phyloP scores from a whole-genome alignment of 2,329 filamentous ascomycete genomes.

The Huntiella omanensis region DNA sequence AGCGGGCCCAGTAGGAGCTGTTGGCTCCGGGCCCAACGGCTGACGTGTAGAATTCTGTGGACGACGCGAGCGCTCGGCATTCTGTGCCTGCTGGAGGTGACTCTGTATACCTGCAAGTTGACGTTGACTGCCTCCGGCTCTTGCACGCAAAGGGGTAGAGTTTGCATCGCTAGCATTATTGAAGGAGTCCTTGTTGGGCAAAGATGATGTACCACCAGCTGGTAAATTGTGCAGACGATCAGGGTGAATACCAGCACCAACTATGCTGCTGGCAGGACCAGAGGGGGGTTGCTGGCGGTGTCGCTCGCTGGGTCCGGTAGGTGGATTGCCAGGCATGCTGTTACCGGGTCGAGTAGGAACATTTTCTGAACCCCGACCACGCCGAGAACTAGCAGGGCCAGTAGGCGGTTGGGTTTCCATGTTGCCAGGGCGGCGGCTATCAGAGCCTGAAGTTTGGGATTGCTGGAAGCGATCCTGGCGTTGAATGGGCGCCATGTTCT shows the following conservation, averaged over 20 bases:
- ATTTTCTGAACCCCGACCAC: constrained; percentile 2
- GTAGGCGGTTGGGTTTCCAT: constrained; percentile 2
- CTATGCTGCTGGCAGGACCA: background rate
- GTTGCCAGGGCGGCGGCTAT: background rate
- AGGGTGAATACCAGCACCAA: constrained; percentile 3
- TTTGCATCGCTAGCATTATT: constrained; percentile 1
- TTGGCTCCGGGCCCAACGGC: constrained; percentile 5
- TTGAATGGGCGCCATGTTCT: constrained; percentile 1
- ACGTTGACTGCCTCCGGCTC: background rate
- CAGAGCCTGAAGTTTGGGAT: background rate
- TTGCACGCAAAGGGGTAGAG: background rate
- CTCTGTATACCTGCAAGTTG: constrained; percentile 34
- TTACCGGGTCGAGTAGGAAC: background rate
- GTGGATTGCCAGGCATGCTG: background rate
- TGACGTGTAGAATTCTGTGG: background rate
- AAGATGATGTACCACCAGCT: background rate
- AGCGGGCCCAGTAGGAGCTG: constrained; percentile 16
- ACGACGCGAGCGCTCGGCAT: constrained; percentile 6
- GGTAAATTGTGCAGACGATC: constrained; percentile 5
- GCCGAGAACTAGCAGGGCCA: constrained; percentile 4
- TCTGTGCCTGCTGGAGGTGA: constrained; percentile 33
- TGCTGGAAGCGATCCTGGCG: constrained; percentile 7
- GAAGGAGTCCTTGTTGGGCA: background rate
- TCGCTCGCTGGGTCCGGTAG: constrained; percentile 5
- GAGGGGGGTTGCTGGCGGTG: constrained; percentile 2